Conservation (phyloP, 768 basidiomycete species). For the Postia placenta region DNA sequence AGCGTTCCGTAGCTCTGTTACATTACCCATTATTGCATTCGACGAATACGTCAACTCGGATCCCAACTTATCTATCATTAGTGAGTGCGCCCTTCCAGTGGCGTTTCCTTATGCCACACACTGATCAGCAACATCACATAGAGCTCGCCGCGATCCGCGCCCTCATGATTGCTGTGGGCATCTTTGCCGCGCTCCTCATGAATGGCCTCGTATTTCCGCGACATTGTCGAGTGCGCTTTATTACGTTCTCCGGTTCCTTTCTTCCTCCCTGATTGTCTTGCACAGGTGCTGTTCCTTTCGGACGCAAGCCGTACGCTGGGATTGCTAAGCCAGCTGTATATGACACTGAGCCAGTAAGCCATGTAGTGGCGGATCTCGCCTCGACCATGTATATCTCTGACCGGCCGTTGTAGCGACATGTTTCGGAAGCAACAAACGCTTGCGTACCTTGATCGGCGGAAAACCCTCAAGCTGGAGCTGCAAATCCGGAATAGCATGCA, state of each 20-base stretch:
- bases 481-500: conserved; percentile 35
- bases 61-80: conserved; percentile 21
- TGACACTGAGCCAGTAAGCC: conserved; percentile 35
- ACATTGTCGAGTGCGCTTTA: conserved; percentile 34
- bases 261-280: background rate
- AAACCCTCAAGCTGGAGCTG: conserved; percentile 34
- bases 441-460: conserved; percentile 26
- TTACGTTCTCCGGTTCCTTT: background rate
- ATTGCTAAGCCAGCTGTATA: conserved; percentile 36
- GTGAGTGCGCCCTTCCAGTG: conserved; percentile 16
- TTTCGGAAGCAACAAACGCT: conserved; percentile 21
- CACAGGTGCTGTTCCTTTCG: conserved; percentile 36
- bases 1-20: conserved; percentile 29
- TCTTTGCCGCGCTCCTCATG: conserved; percentile 37
- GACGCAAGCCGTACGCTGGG: conserved; percentile 33
- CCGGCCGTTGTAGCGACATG: conserved; percentile 26
- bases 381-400: background rate
- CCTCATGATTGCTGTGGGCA: conserved; percentile 37
- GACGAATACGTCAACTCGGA: conserved; percentile 21
- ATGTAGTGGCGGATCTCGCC: background rate
- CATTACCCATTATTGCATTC: conserved; percentile 37
- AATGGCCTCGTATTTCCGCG: conserved; percentile 42
- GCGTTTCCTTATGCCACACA: too few species aligned
- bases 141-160: conserved; percentile 35
- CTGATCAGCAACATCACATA: conserved; percentile 14